Percentiles rank a stretch among this genome's conserved stretches.
Evolutionary conservation across 176 grass and related monocot genomes (phyloP).

Genomic region (Phoenix roebelenii): DNA sequence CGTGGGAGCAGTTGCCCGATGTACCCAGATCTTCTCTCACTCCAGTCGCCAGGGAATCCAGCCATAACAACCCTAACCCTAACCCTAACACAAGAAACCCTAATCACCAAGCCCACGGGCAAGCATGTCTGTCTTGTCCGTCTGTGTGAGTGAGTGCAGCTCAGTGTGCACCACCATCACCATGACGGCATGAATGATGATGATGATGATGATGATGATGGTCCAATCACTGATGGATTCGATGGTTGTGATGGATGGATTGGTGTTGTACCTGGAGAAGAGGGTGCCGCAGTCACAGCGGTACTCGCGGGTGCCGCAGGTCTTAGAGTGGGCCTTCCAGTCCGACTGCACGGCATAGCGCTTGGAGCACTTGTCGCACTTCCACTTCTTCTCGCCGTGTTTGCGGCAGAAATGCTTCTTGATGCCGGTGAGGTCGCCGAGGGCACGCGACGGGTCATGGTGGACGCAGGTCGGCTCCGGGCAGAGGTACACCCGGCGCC

Average conservation of each 20-base stretch:
- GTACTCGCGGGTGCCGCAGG: conserved; percentile 23
- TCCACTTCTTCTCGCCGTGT: conserved; percentile 24
- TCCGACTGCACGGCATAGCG: conserved; percentile 22
- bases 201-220: too few species aligned
- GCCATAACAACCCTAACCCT: conserved; percentile 10
- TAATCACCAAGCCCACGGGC: neutral
- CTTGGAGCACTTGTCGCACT: conserved; percentile 24
- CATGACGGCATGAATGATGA: too few species aligned
- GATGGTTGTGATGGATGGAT: too few species aligned
- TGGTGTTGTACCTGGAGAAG: conserved; percentile 16
- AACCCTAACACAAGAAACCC: neutral
- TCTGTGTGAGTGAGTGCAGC: too few species aligned
- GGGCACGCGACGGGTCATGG: conserved; percentile 15
- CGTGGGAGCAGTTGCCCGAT: conserved; percentile 4
- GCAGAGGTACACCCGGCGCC: conserved; percentile 18
- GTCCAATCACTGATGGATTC: too few species aligned
- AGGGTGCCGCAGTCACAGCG: conserved; percentile 25
- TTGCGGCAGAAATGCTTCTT: conserved; percentile 23
- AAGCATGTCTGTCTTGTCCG: too few species aligned
- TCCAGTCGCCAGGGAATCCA: too few species aligned
- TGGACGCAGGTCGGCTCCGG: conserved; percentile 12
- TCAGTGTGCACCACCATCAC: too few species aligned
- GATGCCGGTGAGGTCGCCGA: conserved; percentile 26
- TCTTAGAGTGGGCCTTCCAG: conserved; percentile 26
- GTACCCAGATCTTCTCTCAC: too few species aligned